These are phyloP conservation scores for Flueggea neowawraea DNA, from an alignment of 441 rosid genomes.

Conservation along the genomic window DNA sequence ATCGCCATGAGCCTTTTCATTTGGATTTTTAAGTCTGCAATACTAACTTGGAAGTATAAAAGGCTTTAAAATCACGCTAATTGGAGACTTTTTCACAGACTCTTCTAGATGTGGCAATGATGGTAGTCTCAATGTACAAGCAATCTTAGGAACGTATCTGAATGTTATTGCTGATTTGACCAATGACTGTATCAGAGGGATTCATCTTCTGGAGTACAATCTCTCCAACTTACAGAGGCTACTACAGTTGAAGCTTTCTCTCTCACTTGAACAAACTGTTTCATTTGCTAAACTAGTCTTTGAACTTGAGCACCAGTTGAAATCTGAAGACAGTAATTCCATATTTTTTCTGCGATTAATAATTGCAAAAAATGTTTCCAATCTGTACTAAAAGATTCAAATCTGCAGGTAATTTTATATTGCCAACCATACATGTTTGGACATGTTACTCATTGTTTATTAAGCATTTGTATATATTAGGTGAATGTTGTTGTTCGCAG, in stretches of 20 bases:
- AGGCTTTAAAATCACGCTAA: too few relatives aligned
- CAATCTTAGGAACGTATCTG: conserved; percentile 55
- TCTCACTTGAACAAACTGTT: conserved; percentile 73
- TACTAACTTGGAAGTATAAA: too few relatives aligned
- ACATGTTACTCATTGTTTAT: conserved; percentile 11
- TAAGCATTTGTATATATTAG: conserved; percentile 10
- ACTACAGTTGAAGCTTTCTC: conserved; percentile 81
- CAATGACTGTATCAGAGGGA: conserved; percentile 62
- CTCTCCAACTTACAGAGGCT: conserved; percentile 54
- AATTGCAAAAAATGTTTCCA: conserved; percentile 43
- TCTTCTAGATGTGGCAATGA: conserved; percentile 33
- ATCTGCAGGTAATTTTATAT: conserved; percentile 54
- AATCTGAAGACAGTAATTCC: conserved; percentile 31
- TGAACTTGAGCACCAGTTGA: conserved; percentile 39
- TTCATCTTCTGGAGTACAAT: conserved; percentile 55
- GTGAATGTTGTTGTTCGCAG: conserved; percentile 32
- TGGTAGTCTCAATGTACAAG: conserved; percentile 38
- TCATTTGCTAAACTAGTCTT: conserved; percentile 64
- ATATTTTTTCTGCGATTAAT: conserved; percentile 38
- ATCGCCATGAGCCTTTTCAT: too few relatives aligned
- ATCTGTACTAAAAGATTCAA: conserved; percentile 52
- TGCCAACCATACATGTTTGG: conserved; percentile 13
- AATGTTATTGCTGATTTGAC: conserved; percentile 51
- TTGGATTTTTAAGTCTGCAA: too few relatives aligned
- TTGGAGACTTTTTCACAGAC: conserved; percentile 40